phyloP scores from a whole-genome alignment of 192 early-diverging fungal species.

The Entomortierella lignicola region DNA sequence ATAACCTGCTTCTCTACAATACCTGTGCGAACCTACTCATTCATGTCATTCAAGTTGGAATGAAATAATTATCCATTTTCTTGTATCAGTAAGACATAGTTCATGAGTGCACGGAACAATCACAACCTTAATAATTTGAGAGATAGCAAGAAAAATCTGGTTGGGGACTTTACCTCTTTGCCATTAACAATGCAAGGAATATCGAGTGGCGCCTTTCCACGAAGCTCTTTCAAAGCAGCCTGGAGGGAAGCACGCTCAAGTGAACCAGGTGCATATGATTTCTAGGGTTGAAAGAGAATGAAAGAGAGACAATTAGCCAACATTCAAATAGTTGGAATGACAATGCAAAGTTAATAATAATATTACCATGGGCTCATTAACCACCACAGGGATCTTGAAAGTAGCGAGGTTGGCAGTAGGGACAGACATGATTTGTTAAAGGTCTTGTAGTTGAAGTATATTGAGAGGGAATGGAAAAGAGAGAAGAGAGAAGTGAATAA shows the following conservation, averaged over 20 bases:
- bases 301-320: constrained; percentile 2
- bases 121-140: neutral
- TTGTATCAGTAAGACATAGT: neutral
- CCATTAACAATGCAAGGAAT: constrained; percentile 91
- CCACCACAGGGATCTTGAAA: constrained; percentile 84
- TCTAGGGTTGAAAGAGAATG: constrained; percentile 34
- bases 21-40: constrained; percentile 62
- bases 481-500: constrained; percentile 2
- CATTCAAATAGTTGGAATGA: constrained; percentile 17
- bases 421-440: constrained; percentile 50
- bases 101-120: neutral
- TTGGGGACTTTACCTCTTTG: constrained; percentile 70
- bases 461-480: constrained; percentile 6
- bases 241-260: constrained; percentile 77
- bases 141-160: neutral
- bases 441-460: neutral
- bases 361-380: constrained; percentile 88
- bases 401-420: constrained; percentile 74
- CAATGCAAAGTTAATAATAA: neutral
- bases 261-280: constrained; percentile 81
- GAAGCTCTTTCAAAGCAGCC: constrained; percentile 80
- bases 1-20: constrained; percentile 78
- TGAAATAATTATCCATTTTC: too few relatives aligned
- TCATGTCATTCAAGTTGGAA: constrained; percentile 55
- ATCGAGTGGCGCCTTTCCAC: constrained; percentile 72